Evolutionary conservation across 208 protist species (phyloP).

Genomic region (Lotmaria passim): DNA sequence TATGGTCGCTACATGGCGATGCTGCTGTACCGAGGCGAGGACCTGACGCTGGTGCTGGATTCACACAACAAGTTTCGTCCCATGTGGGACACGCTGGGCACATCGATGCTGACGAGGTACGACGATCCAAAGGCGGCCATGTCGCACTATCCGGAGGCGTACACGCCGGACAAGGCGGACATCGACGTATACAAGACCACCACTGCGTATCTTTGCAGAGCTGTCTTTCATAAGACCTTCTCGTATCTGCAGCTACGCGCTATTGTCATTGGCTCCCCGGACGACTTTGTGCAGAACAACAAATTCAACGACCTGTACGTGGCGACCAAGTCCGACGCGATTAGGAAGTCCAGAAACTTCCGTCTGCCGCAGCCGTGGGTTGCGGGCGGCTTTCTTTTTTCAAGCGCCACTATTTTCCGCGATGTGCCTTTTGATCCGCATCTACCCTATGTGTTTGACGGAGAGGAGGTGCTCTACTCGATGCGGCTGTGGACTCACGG

Average conservation of each 20-base stretch:
- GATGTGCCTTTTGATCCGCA: slow-evolving; percentile 94
- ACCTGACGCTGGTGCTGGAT: slow-evolving; percentile 70
- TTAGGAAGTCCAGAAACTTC: slow-evolving; percentile 4
- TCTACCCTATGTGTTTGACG: slow-evolving; percentile 93
- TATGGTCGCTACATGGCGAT: slow-evolving; percentile 84
- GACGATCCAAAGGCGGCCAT: slow-evolving; percentile 64
- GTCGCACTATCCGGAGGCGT: slow-evolving; percentile 82
- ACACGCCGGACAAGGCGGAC: slow-evolving; percentile 1
- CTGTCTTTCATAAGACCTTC: slow-evolving; percentile 43
- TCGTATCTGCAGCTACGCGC: slow-evolving; percentile 49
- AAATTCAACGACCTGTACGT: slow-evolving; percentile 50
- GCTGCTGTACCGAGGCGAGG: slow-evolving; percentile 85
- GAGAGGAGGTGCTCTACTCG: slow-evolving; percentile 91
- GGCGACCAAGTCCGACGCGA: slow-evolving; percentile 8
- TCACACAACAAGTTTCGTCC: slow-evolving; percentile 83
- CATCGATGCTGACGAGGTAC: slow-evolving; percentile 38
- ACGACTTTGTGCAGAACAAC: slow-evolving; percentile 44
- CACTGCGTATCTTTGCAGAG: slow-evolving; percentile 69
- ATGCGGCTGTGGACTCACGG: slow-evolving; percentile 91
- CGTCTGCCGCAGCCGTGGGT: slow-evolving; percentile 80
- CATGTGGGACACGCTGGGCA: slow-evolving; percentile 64
- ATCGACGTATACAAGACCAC: slow-evolving; percentile 31
- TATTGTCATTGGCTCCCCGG: slow-evolving; percentile 29
- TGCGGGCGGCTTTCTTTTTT: slow-evolving; percentile 81
- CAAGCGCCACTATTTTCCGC: slow-evolving; percentile 47